Conservation (phyloP, 148 eudicot genomes). For the Beta vulgaris region DNA sequence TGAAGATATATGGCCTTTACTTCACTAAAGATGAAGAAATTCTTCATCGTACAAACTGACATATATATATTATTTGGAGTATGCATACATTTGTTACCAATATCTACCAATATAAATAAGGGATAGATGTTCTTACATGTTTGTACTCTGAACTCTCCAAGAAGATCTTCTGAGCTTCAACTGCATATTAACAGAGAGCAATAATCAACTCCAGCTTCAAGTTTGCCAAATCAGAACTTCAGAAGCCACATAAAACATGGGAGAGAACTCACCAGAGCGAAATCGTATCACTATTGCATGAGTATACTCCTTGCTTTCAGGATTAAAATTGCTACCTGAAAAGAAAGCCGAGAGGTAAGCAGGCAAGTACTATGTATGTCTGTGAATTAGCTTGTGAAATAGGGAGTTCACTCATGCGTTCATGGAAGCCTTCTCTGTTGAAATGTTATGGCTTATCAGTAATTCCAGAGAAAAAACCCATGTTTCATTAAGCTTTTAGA, state of each 20-base stretch:
- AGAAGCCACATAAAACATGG: neutral
- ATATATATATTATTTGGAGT: neutral
- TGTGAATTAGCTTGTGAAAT: neutral
- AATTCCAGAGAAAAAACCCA: constrained; percentile 3
- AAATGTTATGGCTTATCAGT: neutral
- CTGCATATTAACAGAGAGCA: constrained; percentile 37
- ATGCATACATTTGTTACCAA: neutral
- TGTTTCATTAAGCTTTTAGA: neutral
- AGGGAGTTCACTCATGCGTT: neutral
- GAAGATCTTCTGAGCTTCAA: constrained; percentile 74
- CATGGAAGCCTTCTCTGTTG: neutral
- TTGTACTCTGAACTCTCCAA: constrained; percentile 65
- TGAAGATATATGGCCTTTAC: neutral
- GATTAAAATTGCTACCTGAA: constrained; percentile 62
- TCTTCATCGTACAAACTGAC: neutral
- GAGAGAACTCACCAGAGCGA: constrained; percentile 59
- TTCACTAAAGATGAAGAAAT: neutral
- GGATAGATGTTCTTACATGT: constrained; percentile 39
- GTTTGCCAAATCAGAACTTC: neutral
- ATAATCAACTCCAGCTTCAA: constrained; percentile 30
- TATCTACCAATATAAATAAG: neutral
- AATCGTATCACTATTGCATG: constrained; percentile 70
- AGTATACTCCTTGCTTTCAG: constrained; percentile 47
- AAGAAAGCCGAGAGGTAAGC: constrained; percentile 7
- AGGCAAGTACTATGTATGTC: neutral